Percentiles rank a stretch among this genome's conserved stretches.
Conservation (phyloP, 1,284 basidiomycete genomes). For the Ceratobasidium sp. region DNA sequence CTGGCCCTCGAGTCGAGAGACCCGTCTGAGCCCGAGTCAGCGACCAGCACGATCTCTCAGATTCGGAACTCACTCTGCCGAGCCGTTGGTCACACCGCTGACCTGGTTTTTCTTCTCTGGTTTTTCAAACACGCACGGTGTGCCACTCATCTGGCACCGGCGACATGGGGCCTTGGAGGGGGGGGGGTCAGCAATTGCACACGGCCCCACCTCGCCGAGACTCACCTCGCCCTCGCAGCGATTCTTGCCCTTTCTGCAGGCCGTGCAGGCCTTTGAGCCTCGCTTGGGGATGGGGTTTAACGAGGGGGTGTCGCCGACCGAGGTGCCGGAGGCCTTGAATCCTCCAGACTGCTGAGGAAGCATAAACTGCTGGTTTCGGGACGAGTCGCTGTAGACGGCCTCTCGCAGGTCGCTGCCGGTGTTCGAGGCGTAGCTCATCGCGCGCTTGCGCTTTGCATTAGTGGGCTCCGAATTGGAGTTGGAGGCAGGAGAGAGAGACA, state of each 20-base stretch:
- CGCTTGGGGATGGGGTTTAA: constrained; percentile 74
- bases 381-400: constrained; percentile 33
- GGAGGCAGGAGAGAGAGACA: constrained; percentile 56
- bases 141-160: constrained; percentile 86
- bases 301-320: constrained; percentile 46
- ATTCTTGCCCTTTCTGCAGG: constrained; percentile 87
- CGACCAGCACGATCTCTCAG: constrained; percentile 47
- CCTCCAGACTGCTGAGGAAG: neutral
- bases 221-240: constrained; percentile 88
- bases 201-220: constrained; percentile 49
- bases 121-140: constrained; percentile 90
- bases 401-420: constrained; percentile 45
- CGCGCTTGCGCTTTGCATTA: constrained; percentile 55
- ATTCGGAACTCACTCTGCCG: constrained; percentile 70
- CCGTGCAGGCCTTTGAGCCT: constrained; percentile 73
- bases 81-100: constrained; percentile 65
- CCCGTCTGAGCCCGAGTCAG: constrained; percentile 62
- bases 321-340: neutral
- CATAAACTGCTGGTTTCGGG: constrained; percentile 10
- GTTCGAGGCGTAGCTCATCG: constrained; percentile 48
- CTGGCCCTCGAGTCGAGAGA: constrained; percentile 83
- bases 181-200: constrained; percentile 47
- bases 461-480: constrained; percentile 52
- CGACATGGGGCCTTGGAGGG: constrained; percentile 87
- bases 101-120: constrained; percentile 79